Base-by-base conservation (phyloP, 352 stramenopile species). In the Globisporangium radiosum region DNA sequence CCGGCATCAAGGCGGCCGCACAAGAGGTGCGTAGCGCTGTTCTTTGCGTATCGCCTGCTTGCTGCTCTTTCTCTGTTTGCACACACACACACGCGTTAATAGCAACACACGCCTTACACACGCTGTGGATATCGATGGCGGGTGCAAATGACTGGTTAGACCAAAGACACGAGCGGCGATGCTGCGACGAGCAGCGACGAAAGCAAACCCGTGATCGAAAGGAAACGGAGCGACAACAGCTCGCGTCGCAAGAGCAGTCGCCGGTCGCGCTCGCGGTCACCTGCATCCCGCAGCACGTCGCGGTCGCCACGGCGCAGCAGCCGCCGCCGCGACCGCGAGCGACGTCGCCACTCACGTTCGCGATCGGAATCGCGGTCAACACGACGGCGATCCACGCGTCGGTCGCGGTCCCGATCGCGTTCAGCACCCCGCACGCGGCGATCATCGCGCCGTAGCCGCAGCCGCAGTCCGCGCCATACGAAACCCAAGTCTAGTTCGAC, bases 1-100 rank as follows among this genome's bases (percentile, higher is more conserved):
- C 81, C 65, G 82, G 82, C 64, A 84, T 94, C 60, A 72, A 78
- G 50, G 71, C 25, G 25, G 25, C 81, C 33, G 76, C 70, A 10
- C 63, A 63, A 14, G 71, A 78, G 69, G 81, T 90, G 65, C 25
- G 64, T 50, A 33, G 8, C 5, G 17, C 36, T 60, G 7, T 10
- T 13, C 14, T 44, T 37, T 45, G 14, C 53, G 11, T 48, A 9
- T 13, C 4, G 10, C 8, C 9, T 54, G 19, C 11, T 11, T 54
- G 9, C 7, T 8, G 6, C 39, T 25, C 36, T 13, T 7, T 3
- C 36, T 44, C 51, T 47, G 9, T 25, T 49, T 17, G 11, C 6
- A 10, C 45, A 50, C 44, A 19, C 44, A 42, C n/a, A 40, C 33
- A 25, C 38, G 11, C 5, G 7, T 17, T 45, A 10, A 33, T 38